Conservation (phyloP, 805 yeast genomes). For the Lachancea dasiensis region DNA sequence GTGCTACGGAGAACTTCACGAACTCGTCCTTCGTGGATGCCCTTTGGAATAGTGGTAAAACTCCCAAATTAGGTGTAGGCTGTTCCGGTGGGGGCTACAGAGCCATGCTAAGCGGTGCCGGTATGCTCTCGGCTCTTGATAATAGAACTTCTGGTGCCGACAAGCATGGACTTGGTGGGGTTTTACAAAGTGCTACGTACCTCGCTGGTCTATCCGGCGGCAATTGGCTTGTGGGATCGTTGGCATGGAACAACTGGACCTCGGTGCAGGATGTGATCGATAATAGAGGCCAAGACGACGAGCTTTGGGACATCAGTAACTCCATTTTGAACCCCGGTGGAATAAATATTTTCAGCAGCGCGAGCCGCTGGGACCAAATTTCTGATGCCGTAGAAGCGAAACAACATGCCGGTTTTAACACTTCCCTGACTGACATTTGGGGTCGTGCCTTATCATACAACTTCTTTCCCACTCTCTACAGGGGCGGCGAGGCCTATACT, state of each 20-base stretch:
- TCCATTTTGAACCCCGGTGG: conserved; percentile 65
- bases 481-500: conserved; percentile 60
- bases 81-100: conserved; percentile 88
- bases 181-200: conserved; percentile 65
- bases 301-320: conserved; percentile 65
- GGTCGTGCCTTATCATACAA: conserved; percentile 71
- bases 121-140: conserved; percentile 73
- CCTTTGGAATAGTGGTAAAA: conserved; percentile 20
- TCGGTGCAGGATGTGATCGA: conserved; percentile 53
- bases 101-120: conserved; percentile 84
- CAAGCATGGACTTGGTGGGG: conserved; percentile 60
- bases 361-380: conserved; percentile 49
- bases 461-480: conserved; percentile 54
- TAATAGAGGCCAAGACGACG: conserved; percentile 30
- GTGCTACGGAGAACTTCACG: conserved; percentile 22
- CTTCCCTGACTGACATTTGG: conserved; percentile 72
- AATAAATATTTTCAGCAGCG: conserved; percentile 46
- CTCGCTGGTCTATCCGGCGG: conserved; percentile 82
- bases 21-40: conserved; percentile 15
- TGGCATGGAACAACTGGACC: conserved; percentile 68
- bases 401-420: conserved; percentile 58
- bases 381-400: conserved; percentile 49
- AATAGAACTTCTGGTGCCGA: conserved; percentile 57
- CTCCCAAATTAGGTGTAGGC: conserved; percentile 48
- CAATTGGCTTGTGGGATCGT: conserved; percentile 70